phyloP scores from a whole-genome alignment of 2,329 filamentous ascomycete genomes.

The Verticillium longisporum region DNA sequence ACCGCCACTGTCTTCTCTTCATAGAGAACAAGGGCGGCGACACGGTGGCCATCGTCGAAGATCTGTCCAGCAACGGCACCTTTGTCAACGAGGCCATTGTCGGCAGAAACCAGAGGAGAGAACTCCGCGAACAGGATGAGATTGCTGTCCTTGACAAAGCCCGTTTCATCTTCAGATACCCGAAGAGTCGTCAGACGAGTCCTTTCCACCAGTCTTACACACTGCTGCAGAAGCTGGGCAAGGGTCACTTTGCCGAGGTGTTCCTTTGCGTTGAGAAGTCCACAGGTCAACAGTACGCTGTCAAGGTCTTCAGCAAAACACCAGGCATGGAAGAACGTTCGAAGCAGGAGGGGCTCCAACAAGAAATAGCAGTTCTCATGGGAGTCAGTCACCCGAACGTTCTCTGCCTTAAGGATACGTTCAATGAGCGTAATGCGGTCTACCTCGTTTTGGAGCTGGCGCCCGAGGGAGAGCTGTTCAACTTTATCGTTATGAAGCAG shows the following conservation, averaged over 20 bases:
- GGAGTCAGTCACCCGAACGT: conserved; percentile 93
- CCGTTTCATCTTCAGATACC: conserved; percentile 88
- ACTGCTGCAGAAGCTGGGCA: conserved; percentile 77
- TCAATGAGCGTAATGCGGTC: conserved; percentile 83
- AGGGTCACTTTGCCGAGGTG: conserved; percentile 92
- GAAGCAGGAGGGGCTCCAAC: conserved; percentile 79
- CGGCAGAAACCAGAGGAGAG: conserved; percentile 84
- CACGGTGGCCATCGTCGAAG: conserved; percentile 73
- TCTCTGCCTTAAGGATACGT: conserved; percentile 89
- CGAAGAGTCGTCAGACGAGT: conserved; percentile 64
- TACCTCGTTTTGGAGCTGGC: conserved; percentile 90
- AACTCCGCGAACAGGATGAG: conserved; percentile 85
- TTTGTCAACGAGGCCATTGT: conserved; percentile 90
- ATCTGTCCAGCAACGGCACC: conserved; percentile 92
- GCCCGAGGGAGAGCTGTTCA: conserved; percentile 90
- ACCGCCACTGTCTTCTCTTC: conserved; percentile 71
- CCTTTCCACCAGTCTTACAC: conserved; percentile 83
- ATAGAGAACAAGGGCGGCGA: conserved; percentile 50
- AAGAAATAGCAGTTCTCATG: conserved; percentile 96
- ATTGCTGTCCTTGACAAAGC: conserved; percentile 80
- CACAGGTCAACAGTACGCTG: conserved; percentile 76
- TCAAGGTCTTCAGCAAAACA: conserved; percentile 90
- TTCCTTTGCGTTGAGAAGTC: conserved; percentile 84
- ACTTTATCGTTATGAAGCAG: conserved; percentile 84
- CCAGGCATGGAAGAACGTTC: conserved; percentile 75